Base-by-base conservation (phyloP, 1,139 yeast species). In the Saccharomyces hybrid region DNA sequence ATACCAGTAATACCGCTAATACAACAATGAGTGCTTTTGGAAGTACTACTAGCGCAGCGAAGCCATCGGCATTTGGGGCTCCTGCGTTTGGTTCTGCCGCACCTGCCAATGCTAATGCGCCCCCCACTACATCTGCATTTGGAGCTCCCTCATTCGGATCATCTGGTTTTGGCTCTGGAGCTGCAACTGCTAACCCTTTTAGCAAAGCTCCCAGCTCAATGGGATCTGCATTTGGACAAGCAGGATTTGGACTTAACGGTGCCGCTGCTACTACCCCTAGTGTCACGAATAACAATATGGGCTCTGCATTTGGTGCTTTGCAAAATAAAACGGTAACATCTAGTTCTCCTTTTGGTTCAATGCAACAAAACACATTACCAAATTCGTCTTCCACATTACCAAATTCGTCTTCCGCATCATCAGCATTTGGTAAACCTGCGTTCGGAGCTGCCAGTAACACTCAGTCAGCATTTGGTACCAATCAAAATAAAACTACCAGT, bases 61-160 rank as follows among this genome's bases (percentile, higher is more conserved):
- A 38, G 13, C 25, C 44, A n/a, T 58, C 69, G 13, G 56, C 64
- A 7, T 66, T 64, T 61, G 66, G 70, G 11, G 47, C 55, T 5
- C 53, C 61, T 31, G 57, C 58, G 13, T 62, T 61, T 48, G 60
- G 58, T 5, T 16, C 44, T 38, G 3, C 59, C 60, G 56, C 62
- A 64, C 29, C 47, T 27, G 46, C 60, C 8, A 25, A 54, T 26
- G 27, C 25, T 49, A 32, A 27, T 28, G 9, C 23, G 46, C 26
- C 32, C 25, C 13, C 51, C 32, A 48, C 57, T 46, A 51, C 56
- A 28, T 54, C 58, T 44, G 44, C 59, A 20, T 50, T 61, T 48
- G 58, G 57, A 29, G 55, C 63, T 1, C 60, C 64, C 50, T 52
- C 55, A 5, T 55, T 55, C 29, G 56, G 56, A 5, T 38, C 51